These are phyloP conservation scores for Carpinus viminea DNA, from an alignment of 306 rosid species.

Conservation along the genomic window DNA sequence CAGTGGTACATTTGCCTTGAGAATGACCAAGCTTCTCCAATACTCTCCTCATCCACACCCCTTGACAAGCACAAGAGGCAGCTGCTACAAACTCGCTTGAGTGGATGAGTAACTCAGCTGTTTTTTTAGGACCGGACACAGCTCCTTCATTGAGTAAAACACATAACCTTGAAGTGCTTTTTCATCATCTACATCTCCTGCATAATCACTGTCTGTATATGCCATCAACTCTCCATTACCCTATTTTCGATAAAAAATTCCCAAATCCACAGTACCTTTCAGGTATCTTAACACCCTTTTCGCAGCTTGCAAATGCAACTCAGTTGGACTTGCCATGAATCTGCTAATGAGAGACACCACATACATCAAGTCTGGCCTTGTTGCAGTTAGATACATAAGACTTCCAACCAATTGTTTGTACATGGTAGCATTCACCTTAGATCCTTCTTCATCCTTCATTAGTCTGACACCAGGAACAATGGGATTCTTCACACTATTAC, in stretches of 20 bases:
- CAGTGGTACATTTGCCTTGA: neutral
- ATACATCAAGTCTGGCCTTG: neutral
- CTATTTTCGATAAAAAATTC: neutral
- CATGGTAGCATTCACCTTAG: neutral
- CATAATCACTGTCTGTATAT: neutral
- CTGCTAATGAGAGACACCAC: neutral
- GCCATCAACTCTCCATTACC: slow-evolving; percentile 1
- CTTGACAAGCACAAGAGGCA: slow-evolving; percentile 1
- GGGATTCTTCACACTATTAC: neutral
- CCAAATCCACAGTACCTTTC: neutral
- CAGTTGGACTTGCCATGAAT: neutral
- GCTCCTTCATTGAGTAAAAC: neutral
- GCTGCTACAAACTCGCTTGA: neutral
- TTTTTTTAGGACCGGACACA: neutral
- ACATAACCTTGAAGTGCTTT: neutral
- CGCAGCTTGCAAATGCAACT: neutral
- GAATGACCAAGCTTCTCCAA: neutral
- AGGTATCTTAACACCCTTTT: neutral
- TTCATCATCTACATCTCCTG: neutral
- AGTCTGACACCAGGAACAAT: neutral
- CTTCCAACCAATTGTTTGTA: neutral
- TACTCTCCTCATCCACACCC: neutral
- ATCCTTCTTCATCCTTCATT: neutral
- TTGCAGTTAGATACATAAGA: neutral
- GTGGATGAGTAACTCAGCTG: neutral